Base-by-base conservation (phyloP, 1,284 basidiomycete genomes). In the Ceratobasidium sp. region DNA sequence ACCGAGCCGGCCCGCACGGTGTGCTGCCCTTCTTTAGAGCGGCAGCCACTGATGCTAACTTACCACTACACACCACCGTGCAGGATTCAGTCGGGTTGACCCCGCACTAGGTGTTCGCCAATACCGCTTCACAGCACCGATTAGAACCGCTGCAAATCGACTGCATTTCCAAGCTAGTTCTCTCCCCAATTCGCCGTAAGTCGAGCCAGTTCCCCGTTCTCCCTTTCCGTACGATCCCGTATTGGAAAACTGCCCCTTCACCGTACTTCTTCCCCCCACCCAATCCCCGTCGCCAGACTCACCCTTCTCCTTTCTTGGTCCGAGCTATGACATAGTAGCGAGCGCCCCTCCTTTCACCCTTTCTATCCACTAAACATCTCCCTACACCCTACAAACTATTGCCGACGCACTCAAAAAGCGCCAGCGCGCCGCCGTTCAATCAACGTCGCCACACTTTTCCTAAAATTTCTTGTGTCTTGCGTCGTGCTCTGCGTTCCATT, bases 41-140 rank as follows among this genome's bases (percentile, higher is more conserved):
- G 42, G 58, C 69, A 73, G 73, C 73, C 73, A 75, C 73, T 75
- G 73, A 75, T 75, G 61, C 73, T 75, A 75, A 75, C 73, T 75
- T 75, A 75, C 73, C 73, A 75, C 69, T 73, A 73, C 39, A 53
- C 31, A 63, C 60, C 60, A 37, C 23, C 37, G n/a, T 37, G 2
- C 33, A 67, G 33, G 65, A 42, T 45, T 42, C 61, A 47, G 45
- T 63, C 71, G 69, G 69, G 39, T 61, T 58, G 53, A 35, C 73
- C 73, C 49, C 63, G 63, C 49, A 54, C 58, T 53, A 23, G 26
- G 69, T n/a, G 53, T 56, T 75, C 61, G 73, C 73, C 69, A 75
- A 75, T 75, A 75, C 63, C 61, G 61, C 73, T 75, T 75, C 73
- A 51, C 58, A 64, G 17, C 37, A 65, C 73, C 73, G 73, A 75